phyloP scores from a whole-genome alignment of 257 asterid species.

The Gentiana macrophylla region DNA sequence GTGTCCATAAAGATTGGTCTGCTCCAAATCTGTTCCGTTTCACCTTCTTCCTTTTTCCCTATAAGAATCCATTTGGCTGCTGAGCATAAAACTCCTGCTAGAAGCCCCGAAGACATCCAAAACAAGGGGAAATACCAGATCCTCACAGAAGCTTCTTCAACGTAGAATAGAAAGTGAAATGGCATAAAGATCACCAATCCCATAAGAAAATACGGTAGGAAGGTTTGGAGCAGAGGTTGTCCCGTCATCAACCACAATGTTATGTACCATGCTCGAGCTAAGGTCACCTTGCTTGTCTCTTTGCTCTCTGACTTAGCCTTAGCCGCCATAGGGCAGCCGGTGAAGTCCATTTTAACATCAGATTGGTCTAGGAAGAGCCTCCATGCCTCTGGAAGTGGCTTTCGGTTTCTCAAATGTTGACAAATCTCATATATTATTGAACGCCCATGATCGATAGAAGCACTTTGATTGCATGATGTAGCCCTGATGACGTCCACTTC shows the following conservation, averaged over 20 bases:
- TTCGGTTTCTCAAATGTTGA: too few species aligned
- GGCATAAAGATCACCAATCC: constrained; percentile 39
- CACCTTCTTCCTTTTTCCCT: constrained; percentile 62
- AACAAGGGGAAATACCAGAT: constrained; percentile 48
- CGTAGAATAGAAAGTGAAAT: constrained; percentile 18
- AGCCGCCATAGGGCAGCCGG: constrained; percentile 60
- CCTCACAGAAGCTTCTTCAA: constrained; percentile 7
- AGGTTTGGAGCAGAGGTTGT: constrained; percentile 65
- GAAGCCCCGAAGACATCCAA: constrained; percentile 54
- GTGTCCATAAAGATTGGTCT: constrained; percentile 44
- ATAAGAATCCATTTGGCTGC: constrained; percentile 46
- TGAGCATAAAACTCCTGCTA: constrained; percentile 35
- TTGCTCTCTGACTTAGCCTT: constrained; percentile 5
- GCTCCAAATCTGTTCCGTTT: constrained; percentile 51
- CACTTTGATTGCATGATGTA: constrained; percentile 45
- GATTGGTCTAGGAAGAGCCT: constrained; percentile 62
- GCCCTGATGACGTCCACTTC: constrained; percentile 67
- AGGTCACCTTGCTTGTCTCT: constrained; percentile 30
- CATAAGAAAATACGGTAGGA: constrained; percentile 47
- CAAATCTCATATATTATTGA: too few species aligned
- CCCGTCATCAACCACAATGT: constrained; percentile 44
- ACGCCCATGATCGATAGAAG: too few species aligned
- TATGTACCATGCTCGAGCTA: constrained; percentile 40
- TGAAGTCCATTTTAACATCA: constrained; percentile 68
- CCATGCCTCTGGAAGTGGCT: constrained; percentile 18